These are phyloP conservation scores for Halocafeteria seosinensis DNA, from an alignment of 108 stramenopile genomes.

Conservation along the genomic window DNA sequence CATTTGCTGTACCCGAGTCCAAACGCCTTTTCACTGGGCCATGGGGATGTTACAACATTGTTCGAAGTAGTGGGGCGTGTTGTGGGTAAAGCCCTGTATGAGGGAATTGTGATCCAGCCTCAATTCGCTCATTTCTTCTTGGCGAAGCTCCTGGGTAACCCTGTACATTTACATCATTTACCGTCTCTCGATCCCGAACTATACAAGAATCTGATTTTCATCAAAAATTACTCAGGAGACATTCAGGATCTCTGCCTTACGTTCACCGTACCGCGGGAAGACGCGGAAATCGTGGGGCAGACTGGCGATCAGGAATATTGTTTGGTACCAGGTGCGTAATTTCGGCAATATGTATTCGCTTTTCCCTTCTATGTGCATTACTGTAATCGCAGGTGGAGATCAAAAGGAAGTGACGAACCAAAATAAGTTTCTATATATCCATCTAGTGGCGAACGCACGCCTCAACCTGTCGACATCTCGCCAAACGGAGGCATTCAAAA, in stretches of 20 bases:
- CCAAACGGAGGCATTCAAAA: slow-evolving; percentile 72
- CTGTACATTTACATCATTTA: slow-evolving; percentile 63
- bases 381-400: slow-evolving; percentile 64
- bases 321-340: no score
- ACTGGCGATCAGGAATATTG: no score
- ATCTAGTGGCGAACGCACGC: slow-evolving; percentile 79
- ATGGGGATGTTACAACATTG: slow-evolving; percentile 47
- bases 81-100: slow-evolving; percentile 74
- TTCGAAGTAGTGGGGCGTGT: slow-evolving; percentile 80
- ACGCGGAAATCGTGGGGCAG: slow-evolving; percentile 66
- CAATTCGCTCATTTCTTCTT: slow-evolving; percentile 91
- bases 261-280: slow-evolving; percentile 69
- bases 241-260: slow-evolving; percentile 71
- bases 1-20: slow-evolving; percentile 75
- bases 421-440: slow-evolving; percentile 60
- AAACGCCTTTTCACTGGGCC: slow-evolving; percentile 45
- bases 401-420: slow-evolving; percentile 58
- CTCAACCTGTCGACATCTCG: slow-evolving; percentile 65
- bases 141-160: slow-evolving; percentile 68
- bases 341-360: no score
- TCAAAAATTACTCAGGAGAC: slow-evolving; percentile 78
- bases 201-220: slow-evolving; percentile 77
- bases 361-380: no score
- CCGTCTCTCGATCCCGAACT: slow-evolving; percentile 71
- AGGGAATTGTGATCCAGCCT: slow-evolving; percentile 83